Evolutionary conservation across 2,329 filamentous ascomycete species (phyloP).

Genomic region (Ceratocystis colombiana): DNA sequence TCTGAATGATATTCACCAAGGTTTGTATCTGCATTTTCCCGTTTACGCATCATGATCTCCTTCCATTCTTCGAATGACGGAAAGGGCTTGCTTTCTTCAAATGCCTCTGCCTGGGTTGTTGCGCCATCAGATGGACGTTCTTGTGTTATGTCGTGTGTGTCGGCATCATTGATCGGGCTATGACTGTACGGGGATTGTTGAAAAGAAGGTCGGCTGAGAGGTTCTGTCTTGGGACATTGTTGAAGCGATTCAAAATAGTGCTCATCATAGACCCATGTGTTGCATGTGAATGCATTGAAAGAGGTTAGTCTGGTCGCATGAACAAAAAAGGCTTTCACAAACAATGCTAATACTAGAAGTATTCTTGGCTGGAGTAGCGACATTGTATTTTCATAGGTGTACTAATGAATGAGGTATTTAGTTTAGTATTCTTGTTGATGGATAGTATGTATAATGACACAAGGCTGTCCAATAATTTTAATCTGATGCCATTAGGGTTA

Average conservation of each 20-base stretch:
- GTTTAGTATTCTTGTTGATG: no score
- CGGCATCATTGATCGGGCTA: not conserved
- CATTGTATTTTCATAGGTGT: no score
- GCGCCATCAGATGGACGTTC: not conserved
- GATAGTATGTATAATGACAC: no score
- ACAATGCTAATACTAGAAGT: no score
- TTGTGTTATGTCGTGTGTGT: not conserved
- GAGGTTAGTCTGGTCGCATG: no score
- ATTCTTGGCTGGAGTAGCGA: no score
- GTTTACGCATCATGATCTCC: conserved; percentile 20
- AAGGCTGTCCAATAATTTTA: no score
- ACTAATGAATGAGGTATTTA: no score
- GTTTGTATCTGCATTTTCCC: not conserved
- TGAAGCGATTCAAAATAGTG: conserved; percentile 6
- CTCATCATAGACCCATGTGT: not conserved
- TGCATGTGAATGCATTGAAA: not conserved
- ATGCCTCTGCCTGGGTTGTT: not conserved
- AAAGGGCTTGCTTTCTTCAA: not conserved
- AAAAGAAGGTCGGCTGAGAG: not conserved
- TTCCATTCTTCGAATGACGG: conserved; percentile 25
- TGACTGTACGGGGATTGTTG: not conserved
- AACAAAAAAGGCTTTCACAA: no score
- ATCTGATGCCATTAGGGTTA: no score
- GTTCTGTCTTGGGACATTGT: not conserved
- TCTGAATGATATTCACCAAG: not conserved